Conservation (phyloP, 345 rosid genomes). For the Gossypium bickii region DNA sequence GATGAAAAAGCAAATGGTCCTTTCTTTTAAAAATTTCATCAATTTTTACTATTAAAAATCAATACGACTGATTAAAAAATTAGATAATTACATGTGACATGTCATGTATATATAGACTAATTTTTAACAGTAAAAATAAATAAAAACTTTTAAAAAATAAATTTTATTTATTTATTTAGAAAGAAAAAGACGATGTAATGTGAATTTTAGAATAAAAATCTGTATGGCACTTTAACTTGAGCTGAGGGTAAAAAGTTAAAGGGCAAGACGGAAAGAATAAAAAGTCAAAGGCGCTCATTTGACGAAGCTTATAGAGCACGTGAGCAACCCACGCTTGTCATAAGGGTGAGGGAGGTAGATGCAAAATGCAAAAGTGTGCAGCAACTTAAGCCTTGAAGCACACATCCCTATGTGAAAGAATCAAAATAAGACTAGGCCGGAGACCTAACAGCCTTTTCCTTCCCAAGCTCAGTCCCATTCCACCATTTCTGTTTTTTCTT, state of each 20-base stretch:
- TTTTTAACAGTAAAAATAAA: no score
- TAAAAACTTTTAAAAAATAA: no score
- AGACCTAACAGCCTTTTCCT: slow-evolving; percentile 10
- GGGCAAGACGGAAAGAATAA: background rate
- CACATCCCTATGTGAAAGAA: slow-evolving; percentile 36
- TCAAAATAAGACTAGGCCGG: slow-evolving; percentile 6
- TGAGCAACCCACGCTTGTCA: slow-evolving; percentile 29
- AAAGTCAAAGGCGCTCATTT: slow-evolving; percentile 25
- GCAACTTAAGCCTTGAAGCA: background rate
- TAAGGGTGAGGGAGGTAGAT: background rate
- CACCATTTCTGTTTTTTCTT: background rate
- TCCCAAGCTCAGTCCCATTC: background rate
- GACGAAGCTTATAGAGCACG: background rate
- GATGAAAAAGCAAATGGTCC: no score
- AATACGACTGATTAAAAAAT: no score
- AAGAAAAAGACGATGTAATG: background rate
- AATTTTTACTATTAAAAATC: no score
- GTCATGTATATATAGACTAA: rapidly evolving
- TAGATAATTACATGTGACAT: no score
- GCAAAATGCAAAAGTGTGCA: background rate
- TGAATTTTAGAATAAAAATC: no score
- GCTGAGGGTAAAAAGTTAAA: background rate
- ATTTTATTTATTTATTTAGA: no score
- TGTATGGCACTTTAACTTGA: no score
- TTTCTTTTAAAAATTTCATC: no score